These are phyloP conservation scores for Limonium bicolor DNA, from an alignment of 148 eudicot genomes.

Conservation along the genomic window DNA sequence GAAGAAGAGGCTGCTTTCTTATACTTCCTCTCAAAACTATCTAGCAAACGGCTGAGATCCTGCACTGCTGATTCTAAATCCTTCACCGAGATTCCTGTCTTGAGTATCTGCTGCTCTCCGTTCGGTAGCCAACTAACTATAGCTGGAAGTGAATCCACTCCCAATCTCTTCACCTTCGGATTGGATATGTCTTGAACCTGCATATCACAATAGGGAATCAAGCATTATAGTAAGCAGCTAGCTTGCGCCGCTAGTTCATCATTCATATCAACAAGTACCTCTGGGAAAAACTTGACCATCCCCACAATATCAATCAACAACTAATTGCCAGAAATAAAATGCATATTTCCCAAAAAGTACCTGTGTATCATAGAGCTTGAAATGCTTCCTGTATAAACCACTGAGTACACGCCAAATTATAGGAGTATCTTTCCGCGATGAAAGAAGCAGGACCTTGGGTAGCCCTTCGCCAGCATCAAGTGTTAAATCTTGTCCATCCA, in stretches of 20 bases:
- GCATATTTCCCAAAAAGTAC: constrained; percentile 12
- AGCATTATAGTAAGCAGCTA: too few relatives aligned
- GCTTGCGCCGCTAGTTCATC: too few relatives aligned
- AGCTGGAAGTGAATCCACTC: constrained; percentile 76
- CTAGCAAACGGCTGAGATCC: constrained; percentile 53
- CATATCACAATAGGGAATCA: too few relatives aligned
- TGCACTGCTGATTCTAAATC: constrained; percentile 71
- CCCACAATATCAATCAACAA: neutral
- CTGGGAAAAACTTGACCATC: too few relatives aligned
- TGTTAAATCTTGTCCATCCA: constrained; percentile 25
- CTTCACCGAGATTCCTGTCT: constrained; percentile 63
- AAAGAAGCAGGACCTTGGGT: constrained; percentile 78
- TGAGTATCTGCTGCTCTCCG: constrained; percentile 58
- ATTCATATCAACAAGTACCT: too few relatives aligned
- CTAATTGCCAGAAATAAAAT: neutral
- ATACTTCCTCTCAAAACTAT: constrained; percentile 64
- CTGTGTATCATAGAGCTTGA: constrained; percentile 69
- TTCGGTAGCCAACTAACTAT: constrained; percentile 79
- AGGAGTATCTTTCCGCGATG: constrained; percentile 80
- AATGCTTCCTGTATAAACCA: constrained; percentile 58
- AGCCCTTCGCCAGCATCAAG: constrained; percentile 25
- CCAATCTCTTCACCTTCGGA: constrained; percentile 37
- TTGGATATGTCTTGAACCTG: constrained; percentile 68
- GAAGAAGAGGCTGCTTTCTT: constrained; percentile 32
- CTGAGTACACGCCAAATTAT: constrained; percentile 85